Conservation (phyloP, 805 yeast genomes). For the Schwanniomyces sp. region DNA sequence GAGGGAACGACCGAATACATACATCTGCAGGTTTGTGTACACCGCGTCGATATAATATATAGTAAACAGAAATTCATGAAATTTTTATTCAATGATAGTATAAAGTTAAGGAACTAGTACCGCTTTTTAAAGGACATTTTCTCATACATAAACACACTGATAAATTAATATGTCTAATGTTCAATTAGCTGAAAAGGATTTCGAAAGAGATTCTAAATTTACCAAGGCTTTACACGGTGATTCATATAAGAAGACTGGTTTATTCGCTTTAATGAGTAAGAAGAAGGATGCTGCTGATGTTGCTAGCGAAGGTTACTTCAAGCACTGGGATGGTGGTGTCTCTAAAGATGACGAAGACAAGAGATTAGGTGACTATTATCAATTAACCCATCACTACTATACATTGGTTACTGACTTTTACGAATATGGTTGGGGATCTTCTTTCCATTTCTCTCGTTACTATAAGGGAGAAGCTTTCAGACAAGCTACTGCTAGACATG, state of each 20-base stretch:
- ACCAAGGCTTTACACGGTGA: constrained; percentile 87
- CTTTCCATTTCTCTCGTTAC: constrained; percentile 95
- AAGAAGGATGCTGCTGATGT: constrained; percentile 72
- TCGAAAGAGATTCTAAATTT: constrained; percentile 64
- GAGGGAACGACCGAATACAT: neutral
- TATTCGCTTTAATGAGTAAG: constrained; percentile 75
- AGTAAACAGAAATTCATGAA: neutral
- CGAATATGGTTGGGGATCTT: constrained; percentile 99
- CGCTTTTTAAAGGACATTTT: neutral
- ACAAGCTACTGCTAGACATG: constrained; percentile 96
- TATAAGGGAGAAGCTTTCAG: constrained; percentile 90
- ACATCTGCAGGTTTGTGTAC: neutral
- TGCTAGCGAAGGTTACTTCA: constrained; percentile 88
- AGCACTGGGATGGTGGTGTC: constrained; percentile 95
- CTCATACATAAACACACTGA: neutral
- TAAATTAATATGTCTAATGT: constrained; percentile 11
- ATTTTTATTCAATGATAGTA: neutral
- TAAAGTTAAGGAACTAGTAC: neutral
- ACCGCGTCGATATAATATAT: neutral
- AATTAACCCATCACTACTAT: constrained; percentile 91
- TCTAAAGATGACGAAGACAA: constrained; percentile 66
- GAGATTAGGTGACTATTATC: constrained; percentile 83
- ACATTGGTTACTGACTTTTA: constrained; percentile 96
- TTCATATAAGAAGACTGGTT: constrained; percentile 64
- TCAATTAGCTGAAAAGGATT: constrained; percentile 49